phyloP scores from a whole-genome alignment of 768 basidiomycete genomes.

The Lepiota brunneoincarnata region DNA sequence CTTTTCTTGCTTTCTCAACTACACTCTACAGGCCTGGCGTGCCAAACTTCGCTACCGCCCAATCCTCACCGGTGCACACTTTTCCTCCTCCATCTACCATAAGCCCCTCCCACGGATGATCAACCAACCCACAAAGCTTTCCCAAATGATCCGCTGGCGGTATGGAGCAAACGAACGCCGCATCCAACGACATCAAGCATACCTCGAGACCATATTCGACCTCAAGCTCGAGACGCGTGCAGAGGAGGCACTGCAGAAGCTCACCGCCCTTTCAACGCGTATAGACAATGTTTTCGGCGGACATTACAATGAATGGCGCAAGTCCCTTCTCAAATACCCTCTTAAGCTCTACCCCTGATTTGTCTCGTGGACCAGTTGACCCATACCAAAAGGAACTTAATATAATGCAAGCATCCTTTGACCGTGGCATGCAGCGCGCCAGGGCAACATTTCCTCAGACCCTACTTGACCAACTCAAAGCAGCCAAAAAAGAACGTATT shows the following conservation, averaged over 20 bases:
- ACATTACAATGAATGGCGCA: constrained; percentile 36
- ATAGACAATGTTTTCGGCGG: constrained; percentile 19
- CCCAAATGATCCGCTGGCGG: constrained; percentile 62
- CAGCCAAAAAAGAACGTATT: constrained; percentile 59
- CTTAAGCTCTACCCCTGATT: background rate
- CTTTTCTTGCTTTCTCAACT: background rate
- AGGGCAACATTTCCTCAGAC: constrained; percentile 42
- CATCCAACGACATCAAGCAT: constrained; percentile 26
- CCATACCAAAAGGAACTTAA: constrained; percentile 31
- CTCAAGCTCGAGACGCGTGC: constrained; percentile 32
- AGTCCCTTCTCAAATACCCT: constrained; percentile 18
- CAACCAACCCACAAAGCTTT: constrained; percentile 74
- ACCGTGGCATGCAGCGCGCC: constrained; percentile 40
- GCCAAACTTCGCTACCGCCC: constrained; percentile 53
- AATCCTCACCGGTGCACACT: constrained; percentile 66
- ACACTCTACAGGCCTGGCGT: constrained; percentile 50
- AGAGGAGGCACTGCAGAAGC: constrained; percentile 26
- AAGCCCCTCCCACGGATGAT: constrained; percentile 75
- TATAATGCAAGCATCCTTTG: constrained; percentile 30
- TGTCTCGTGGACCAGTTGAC: constrained; percentile 23
- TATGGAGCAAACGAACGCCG: constrained; percentile 39
- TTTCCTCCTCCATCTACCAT: constrained; percentile 64
- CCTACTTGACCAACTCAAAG: constrained; percentile 45
- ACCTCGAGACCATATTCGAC: constrained; percentile 29
- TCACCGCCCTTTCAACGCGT: background rate